Percentiles rank a stretch among this genome's conserved stretches.
These are phyloP conservation scores for Penicillium herquei DNA, from an alignment of 495 filamentous ascomycete genomes.

Conservation along the genomic window DNA sequence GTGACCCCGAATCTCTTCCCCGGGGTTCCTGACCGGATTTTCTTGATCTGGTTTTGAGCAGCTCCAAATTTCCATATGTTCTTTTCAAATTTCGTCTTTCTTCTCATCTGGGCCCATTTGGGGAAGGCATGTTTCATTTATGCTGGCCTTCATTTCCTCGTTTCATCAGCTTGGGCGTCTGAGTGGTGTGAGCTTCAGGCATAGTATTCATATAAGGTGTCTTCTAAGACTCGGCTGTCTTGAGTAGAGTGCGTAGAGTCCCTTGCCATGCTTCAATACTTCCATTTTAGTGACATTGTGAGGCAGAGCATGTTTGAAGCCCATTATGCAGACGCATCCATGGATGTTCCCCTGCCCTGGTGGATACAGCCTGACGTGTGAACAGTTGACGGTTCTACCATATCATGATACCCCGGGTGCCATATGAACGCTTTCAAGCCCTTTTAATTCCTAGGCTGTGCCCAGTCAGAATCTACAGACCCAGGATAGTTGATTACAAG, in stretches of 20 bases:
- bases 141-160: not conserved
- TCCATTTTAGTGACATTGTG: too few species aligned
- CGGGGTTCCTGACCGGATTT: slow-evolving; percentile 22
- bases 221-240: slow-evolving; percentile 5
- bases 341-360: too few species aligned
- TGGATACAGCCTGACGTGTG: too few species aligned
- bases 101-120: not conserved
- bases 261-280: not conserved
- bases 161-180: slow-evolving; percentile 8
- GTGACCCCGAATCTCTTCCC: slow-evolving; percentile 11
- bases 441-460: too few species aligned
- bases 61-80: slow-evolving; percentile 27
- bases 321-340: too few species aligned
- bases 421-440: too few species aligned
- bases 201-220: slow-evolving; percentile 19
- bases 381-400: too few species aligned
- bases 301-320: too few species aligned
- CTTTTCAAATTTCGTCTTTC: slow-evolving; percentile 7
- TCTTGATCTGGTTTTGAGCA: slow-evolving; percentile 22
- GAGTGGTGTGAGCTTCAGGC: slow-evolving; percentile 19
- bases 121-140: slow-evolving; percentile 1
- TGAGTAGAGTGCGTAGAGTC: not conserved
- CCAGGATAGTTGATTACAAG: too few species aligned
- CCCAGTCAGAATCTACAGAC: too few species aligned
- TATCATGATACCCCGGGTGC: too few species aligned